These are phyloP conservation scores for Astrephomene gubernaculifera DNA, from an alignment of 139 green algal species.

Conservation along the genomic window DNA sequence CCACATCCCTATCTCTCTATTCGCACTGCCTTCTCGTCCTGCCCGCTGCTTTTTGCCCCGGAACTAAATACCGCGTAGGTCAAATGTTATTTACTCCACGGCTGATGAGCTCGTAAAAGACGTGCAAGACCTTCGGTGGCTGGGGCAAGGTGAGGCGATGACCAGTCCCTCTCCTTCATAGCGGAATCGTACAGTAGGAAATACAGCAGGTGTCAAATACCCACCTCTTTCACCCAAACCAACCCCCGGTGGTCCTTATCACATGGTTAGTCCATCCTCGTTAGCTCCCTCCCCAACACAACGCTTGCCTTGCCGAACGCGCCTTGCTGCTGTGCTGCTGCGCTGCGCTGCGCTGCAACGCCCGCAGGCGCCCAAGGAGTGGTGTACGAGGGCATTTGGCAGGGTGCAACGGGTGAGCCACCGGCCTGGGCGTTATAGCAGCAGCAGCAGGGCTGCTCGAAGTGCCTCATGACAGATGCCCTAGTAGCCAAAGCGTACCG, in stretches of 20 bases:
- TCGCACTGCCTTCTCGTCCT: not conserved
- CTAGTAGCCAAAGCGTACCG: no score
- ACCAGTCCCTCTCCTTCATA: not conserved
- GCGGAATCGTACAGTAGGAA: not conserved
- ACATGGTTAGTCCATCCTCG: not conserved
- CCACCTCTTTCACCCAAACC: not conserved
- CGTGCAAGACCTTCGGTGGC: constrained; percentile 43
- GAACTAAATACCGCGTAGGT: not conserved
- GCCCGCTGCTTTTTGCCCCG: not conserved
- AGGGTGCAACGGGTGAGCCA: constrained; percentile 36
- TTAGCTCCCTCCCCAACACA: not conserved
- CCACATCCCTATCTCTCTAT: not conserved
- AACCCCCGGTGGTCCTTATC: no score
- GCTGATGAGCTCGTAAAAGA: constrained; percentile 32
- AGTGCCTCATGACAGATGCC: no score
- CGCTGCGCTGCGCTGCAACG: not conserved
- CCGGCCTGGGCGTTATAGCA: no score
- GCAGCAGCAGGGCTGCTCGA: no score
- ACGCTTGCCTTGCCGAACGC: not conserved
- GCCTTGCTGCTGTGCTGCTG: not conserved
- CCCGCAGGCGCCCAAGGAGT: constrained; percentile 48
- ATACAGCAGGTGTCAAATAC: not conserved
- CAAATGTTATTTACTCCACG: constrained; percentile 8
- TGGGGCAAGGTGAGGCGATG: constrained; percentile 43
- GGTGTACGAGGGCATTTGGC: constrained; percentile 53